These are phyloP conservation scores for Pichia eremophila DNA, from an alignment of 805 yeast species.

Conservation along the genomic window DNA sequence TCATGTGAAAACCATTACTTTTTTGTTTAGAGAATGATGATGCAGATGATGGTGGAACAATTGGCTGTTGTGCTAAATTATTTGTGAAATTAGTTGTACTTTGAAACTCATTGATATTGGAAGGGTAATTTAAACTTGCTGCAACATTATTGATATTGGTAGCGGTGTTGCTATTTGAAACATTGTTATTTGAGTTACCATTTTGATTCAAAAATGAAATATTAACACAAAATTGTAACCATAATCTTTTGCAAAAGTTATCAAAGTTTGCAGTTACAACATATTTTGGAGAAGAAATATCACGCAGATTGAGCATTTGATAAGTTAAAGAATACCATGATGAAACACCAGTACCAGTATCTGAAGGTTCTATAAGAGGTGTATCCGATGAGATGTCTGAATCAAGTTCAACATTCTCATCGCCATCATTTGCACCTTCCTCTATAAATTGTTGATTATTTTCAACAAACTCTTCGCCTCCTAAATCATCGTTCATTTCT, in stretches of 20 bases:
- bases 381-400: neutral
- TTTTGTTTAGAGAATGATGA: constrained; percentile 1
- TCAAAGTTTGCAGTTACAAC: constrained; percentile 33
- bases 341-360: constrained; percentile 10
- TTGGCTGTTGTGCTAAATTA: neutral
- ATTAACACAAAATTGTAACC: constrained; percentile 3
- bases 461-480: neutral
- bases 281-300: constrained; percentile 26
- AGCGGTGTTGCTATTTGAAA: neutral
- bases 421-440: neutral
- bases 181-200: neutral
- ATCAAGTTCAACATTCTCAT: neutral
- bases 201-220: neutral
- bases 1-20: neutral
- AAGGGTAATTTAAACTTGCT: neutral
- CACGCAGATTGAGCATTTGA: constrained; percentile 24
- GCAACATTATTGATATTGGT: neutral
- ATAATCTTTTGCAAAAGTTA: constrained; percentile 26
- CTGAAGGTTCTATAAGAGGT: neutral
- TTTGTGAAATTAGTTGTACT: neutral
- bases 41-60: constrained; percentile 12
- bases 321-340: constrained; percentile 26
- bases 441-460: neutral
- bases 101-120: neutral
- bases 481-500: neutral